A percentile compares a stretch with the other conserved stretches of the same genome.
Evolutionary conservation across 768 basidiomycete species (phyloP).

Genomic region (Suillus subalutaceus): DNA sequence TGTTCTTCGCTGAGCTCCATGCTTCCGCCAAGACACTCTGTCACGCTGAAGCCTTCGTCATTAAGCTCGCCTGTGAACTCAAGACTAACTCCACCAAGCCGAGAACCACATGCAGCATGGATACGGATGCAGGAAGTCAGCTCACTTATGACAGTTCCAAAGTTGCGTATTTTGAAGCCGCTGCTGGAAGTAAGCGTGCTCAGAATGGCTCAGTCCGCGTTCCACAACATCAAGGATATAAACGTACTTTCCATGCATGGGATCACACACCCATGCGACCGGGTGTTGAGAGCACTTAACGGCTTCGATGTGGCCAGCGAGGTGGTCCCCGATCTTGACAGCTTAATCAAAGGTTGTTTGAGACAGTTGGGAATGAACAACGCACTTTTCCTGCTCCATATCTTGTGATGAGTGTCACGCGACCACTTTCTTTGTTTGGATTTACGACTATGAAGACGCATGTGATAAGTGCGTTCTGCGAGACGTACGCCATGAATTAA

Average conservation of each 20-base stretch:
- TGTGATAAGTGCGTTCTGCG: not conserved
- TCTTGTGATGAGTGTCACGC: constrained; percentile 88
- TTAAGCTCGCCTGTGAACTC: constrained; percentile 93
- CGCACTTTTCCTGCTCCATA: constrained; percentile 87
- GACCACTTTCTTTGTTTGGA: constrained; percentile 77
- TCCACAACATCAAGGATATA: constrained; percentile 7
- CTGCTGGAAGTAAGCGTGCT: constrained; percentile 83
- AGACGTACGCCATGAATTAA: not conserved
- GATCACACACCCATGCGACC: constrained; percentile 94
- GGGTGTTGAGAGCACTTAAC: constrained; percentile 83
- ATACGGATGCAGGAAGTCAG: constrained; percentile 81
- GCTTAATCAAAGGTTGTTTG: not conserved
- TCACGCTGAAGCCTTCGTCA: constrained; percentile 91
- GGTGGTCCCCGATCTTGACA: constrained; percentile 69
- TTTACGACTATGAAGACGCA: constrained; percentile 69
- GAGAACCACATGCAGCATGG: constrained; percentile 72
- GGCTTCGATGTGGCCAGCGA: constrained; percentile 79
- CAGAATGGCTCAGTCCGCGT: not conserved
- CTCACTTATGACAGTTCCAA: constrained; percentile 87
- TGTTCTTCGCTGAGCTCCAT: constrained; percentile 93
- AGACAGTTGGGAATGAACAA: not conserved
- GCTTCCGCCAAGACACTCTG: constrained; percentile 94
- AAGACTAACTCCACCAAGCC: constrained; percentile 81
- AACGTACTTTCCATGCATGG: constrained; percentile 97
- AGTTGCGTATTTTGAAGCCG: constrained; percentile 89